Evolutionary conservation across 306 rosid genomes (phyloP), one percentile per base, ranked within the genome.

Genomic region (Casuarina equisetifolia): DNA sequence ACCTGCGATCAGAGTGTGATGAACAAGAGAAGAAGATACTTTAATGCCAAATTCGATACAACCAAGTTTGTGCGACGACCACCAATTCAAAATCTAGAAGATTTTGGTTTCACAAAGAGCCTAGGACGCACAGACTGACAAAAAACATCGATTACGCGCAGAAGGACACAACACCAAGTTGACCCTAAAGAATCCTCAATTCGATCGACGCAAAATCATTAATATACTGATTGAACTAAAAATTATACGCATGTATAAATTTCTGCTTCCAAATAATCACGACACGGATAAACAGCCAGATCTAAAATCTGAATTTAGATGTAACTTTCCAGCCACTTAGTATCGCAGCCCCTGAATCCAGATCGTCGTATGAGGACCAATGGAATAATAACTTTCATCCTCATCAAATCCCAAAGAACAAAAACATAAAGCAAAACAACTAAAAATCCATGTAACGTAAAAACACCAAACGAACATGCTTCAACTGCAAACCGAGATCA

Each of bases 1-100:
- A 91, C 97, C 99, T 96, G 16, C 1, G 40, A n/a, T 44, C 52
- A 73, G 2, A 72, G 16, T 25, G 32, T 25, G 32, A 25, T 0
- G 32, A 25, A 25, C 32, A 25, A 25, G 32, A 25, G 32, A 25
- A 25, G 32, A 25, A 25, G 32, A 25, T 25, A 0, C 32, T 25
- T 25, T 25, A 25, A 25, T 25, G 32, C 32, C 32, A 25, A 25
- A 25, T 25, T 25, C 32, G 32, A 25, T 25, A 25, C 32, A 25
- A 25, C 32, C 32, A 25, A 25, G 1, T 25, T 25, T 25, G 32
- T 25, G 32, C 32, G 32, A 25, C 32, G 32, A 25, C 32, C 32
- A 25, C 1, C 32, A 25, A 25, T 25, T 25, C 32, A 25, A 25
- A 25, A 25, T 25, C 32, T 25, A 25, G 32, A 25, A 25, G 32